A percentile compares a stretch with the other conserved stretches of the same genome.
phyloP scores from a whole-genome alignment of 2,329 filamentous ascomycete species.

The Xylariaceae sp. region DNA sequence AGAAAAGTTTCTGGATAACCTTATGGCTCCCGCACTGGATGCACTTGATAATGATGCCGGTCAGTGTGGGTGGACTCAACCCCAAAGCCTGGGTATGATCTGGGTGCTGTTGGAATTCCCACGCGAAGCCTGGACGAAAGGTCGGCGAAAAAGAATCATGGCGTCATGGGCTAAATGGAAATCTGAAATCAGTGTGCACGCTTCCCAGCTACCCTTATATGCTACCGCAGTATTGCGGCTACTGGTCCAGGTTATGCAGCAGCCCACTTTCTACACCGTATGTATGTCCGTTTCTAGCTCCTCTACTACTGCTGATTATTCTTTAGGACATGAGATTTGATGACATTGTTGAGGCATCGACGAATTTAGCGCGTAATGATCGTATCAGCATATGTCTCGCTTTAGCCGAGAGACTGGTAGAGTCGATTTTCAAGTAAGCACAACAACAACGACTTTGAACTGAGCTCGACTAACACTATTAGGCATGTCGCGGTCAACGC shows the following conservation, averaged over 20 bases:
- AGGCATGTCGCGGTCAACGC: constrained; percentile 23
- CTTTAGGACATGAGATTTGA: constrained; percentile 25
- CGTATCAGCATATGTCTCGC: constrained; percentile 4
- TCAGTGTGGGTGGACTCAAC: constrained; percentile 20
- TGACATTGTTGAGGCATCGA: constrained; percentile 24
- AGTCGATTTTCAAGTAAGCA: constrained; percentile 23
- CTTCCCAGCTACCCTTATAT: constrained; percentile 17
- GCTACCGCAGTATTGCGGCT: constrained; percentile 21
- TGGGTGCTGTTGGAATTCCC: constrained; percentile 23
- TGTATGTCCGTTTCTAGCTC: not conserved
- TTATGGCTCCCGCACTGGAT: constrained; percentile 22
- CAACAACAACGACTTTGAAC: not conserved
- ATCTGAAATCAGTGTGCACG: constrained; percentile 13
- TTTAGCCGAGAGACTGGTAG: constrained; percentile 21
- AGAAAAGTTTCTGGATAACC: constrained; percentile 21
- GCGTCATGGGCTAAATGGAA: constrained; percentile 27
- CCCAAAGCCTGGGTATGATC: constrained; percentile 17
- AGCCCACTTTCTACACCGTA: constrained; percentile 30
- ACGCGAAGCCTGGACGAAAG: constrained; percentile 22
- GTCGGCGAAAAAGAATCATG: constrained; percentile 28
- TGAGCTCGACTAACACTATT: constrained; percentile 10
- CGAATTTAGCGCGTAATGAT: constrained; percentile 10
- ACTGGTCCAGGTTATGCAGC: constrained; percentile 24
- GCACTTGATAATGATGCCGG: constrained; percentile 16
- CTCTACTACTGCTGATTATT: not conserved